These are phyloP conservation scores for Colletotrichum tofieldiae DNA, from an alignment of 2,329 filamentous ascomycete species.

Conservation along the genomic window DNA sequence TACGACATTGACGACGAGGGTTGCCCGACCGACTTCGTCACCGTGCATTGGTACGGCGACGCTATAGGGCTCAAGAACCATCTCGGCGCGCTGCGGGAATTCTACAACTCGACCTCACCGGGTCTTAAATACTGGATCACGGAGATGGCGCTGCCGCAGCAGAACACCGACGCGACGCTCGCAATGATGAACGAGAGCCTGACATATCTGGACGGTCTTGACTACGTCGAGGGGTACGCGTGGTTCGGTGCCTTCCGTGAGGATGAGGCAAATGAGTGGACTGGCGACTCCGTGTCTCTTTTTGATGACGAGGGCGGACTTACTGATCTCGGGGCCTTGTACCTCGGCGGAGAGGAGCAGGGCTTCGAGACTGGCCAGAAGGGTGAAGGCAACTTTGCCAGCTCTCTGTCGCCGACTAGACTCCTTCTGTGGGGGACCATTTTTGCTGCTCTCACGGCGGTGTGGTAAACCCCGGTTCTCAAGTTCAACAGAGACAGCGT, in stretches of 20 bases:
- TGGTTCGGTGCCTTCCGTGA: slow-evolving; percentile 60
- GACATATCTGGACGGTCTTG: slow-evolving; percentile 51
- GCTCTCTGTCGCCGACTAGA: background rate
- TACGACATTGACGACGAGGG: slow-evolving; percentile 56
- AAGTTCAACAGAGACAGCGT: too few relatives aligned
- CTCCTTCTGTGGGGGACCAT: slow-evolving; percentile 3
- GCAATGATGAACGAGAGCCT: slow-evolving; percentile 60
- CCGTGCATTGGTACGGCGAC: slow-evolving; percentile 60
- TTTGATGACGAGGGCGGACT: slow-evolving; percentile 56
- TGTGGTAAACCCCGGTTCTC: slow-evolving; percentile 1
- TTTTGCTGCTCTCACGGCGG: background rate
- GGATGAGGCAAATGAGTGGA: slow-evolving; percentile 57
- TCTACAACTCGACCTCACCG: slow-evolving; percentile 51
- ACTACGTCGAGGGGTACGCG: slow-evolving; percentile 56
- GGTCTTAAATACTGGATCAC: slow-evolving; percentile 56
- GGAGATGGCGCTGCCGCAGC: slow-evolving; percentile 57
- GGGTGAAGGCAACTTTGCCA: slow-evolving; percentile 26
- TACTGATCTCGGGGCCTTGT: slow-evolving; percentile 56
- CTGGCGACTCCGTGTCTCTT: slow-evolving; percentile 55
- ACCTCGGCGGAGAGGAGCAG: slow-evolving; percentile 56
- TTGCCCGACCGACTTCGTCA: slow-evolving; percentile 59
- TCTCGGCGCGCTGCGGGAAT: slow-evolving; percentile 54
- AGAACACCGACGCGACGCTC: slow-evolving; percentile 51
- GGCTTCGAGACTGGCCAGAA: slow-evolving; percentile 54
- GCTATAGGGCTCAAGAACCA: slow-evolving; percentile 54